These are phyloP conservation scores for Aspergillus fijiensis DNA, from an alignment of 2,329 filamentous ascomycete species.

Conservation along the genomic window DNA sequence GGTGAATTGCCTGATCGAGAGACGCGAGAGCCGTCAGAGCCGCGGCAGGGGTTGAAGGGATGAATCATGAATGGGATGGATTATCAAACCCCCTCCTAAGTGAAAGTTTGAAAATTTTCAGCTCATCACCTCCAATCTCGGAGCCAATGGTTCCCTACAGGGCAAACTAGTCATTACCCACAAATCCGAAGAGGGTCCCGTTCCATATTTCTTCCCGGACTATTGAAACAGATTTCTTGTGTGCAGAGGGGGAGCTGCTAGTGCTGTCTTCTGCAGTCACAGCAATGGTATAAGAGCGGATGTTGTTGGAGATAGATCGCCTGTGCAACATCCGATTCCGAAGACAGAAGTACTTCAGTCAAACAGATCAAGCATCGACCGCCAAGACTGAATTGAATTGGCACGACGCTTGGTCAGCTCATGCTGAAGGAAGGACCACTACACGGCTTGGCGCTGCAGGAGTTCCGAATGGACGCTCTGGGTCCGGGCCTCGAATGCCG, in stretches of 20 bases:
- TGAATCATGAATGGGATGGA: background rate
- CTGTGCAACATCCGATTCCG: too few relatives aligned
- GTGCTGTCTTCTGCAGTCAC: background rate
- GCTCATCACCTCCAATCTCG: slow-evolving; percentile 1
- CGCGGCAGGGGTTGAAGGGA: background rate
- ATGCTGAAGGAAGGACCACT: background rate
- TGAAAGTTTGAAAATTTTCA: background rate
- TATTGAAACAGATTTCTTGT: background rate
- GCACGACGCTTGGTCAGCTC: slow-evolving; percentile 10
- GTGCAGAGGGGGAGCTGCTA: background rate
- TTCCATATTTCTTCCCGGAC: background rate
- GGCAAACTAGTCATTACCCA: slow-evolving; percentile 3
- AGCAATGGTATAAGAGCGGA: background rate
- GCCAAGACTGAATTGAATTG: slow-evolving; percentile 12
- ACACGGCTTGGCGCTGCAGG: slow-evolving; percentile 5
- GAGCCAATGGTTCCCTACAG: slow-evolving; percentile 18
- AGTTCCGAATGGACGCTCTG: background rate
- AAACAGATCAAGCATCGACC: slow-evolving; percentile 16
- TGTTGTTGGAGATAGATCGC: too few relatives aligned
- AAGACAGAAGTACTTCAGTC: background rate
- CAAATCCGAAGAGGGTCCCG: background rate
- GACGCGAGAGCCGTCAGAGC: slow-evolving; percentile 11
- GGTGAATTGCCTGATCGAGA: slow-evolving; percentile 18
- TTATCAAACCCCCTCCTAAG: too few relatives aligned
- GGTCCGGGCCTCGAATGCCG: too few relatives aligned